Evolutionary conservation across 2,329 filamentous ascomycete genomes (phyloP).

Genomic region (Fusarium bactridioides): DNA sequence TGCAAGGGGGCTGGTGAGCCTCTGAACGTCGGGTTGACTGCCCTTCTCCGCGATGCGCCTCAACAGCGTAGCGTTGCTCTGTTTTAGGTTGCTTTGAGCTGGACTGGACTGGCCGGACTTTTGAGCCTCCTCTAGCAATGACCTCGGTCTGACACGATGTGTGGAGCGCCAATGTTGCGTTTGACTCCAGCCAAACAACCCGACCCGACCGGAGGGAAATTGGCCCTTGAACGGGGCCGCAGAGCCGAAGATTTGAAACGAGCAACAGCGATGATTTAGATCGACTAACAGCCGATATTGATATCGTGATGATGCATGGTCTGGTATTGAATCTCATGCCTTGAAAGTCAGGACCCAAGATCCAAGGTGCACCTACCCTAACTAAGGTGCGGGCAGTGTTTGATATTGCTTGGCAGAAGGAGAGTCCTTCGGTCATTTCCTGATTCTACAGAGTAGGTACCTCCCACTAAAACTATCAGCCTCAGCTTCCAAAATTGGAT

Average conservation of each 20-base stretch:
- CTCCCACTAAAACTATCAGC: constrained; percentile 9
- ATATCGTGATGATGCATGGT: constrained; percentile 1
- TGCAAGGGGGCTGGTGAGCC: constrained; percentile 23
- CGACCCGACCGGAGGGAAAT: constrained; percentile 30
- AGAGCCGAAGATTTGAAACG: constrained; percentile 29
- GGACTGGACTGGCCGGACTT: constrained; percentile 16
- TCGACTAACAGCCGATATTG: constrained; percentile 26
- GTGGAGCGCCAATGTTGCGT: constrained; percentile 32
- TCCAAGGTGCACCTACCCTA: not conserved
- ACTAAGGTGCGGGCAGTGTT: not conserved
- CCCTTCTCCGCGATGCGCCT: constrained; percentile 15
- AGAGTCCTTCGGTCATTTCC: constrained; percentile 5
- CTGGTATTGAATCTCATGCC: not conserved
- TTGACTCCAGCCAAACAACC: constrained; percentile 20
- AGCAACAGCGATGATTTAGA: constrained; percentile 27
- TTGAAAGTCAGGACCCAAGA: not conserved
- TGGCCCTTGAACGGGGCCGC: constrained; percentile 18
- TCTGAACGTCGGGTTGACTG: constrained; percentile 4
- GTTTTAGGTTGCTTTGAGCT: not conserved
- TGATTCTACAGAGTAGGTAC: not conserved
- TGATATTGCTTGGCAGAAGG: not conserved
- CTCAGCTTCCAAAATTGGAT: constrained; percentile 3
- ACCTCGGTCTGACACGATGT: constrained; percentile 40
- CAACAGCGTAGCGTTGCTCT: constrained; percentile 7
- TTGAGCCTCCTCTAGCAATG: constrained; percentile 36